Evolutionary conservation across 1,284 basidiomycete genomes (phyloP), one percentile per base, ranked within the genome.

Genomic region (Heterobasidion annosum): DNA sequence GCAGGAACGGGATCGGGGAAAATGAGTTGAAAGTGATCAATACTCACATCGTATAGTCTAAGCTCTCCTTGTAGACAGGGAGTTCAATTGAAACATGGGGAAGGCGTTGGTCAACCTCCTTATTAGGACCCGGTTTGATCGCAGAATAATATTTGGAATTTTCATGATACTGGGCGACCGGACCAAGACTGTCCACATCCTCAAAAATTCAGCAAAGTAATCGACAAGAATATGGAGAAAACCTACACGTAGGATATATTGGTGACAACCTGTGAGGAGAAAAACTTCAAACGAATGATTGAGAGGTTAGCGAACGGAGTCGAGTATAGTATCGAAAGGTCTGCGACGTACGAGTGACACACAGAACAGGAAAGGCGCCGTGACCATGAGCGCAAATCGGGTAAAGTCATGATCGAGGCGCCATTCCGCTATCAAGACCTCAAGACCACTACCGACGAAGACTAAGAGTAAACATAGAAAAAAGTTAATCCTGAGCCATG

Each of bases 41-140:
- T 15, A 73, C 82, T 63, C 64, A 86, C 84, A 88, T 83, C 0
- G 83, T 85, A 54, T 79, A 75, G 44, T 79, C 77, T 35, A 83
- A 67, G 57, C 79, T 84, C 69, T 88, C 88, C 69, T 89, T 90
- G 72, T 90, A 91, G 6, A 91, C 88, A 0, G 88, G 88, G 73
- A 91, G 78, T 63, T 89, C 81, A 54, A 90, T 76, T 0, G 88
- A 87, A 56, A 91, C 73, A 62, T 89, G 88, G 2, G 88, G 88
- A 1, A 91, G 72, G 37, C 70, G 71, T 1, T 68, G 58, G 59
- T 88, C 85, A n/a, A 86, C 71, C 16, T 75, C 74, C 52, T 76
- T 76, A 65, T 85, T 85, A n/a, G 82, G 70, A 9, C 64, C 70
- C 0, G 85, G 82, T 32, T 70, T 73, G 52, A 80, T 57, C 10